Percentiles rank a stretch among this genome's conserved stretches.
These are phyloP conservation scores for Oryza rufipogon DNA, from an alignment of 176 grass and related monocot genomes.

Conservation along the genomic window DNA sequence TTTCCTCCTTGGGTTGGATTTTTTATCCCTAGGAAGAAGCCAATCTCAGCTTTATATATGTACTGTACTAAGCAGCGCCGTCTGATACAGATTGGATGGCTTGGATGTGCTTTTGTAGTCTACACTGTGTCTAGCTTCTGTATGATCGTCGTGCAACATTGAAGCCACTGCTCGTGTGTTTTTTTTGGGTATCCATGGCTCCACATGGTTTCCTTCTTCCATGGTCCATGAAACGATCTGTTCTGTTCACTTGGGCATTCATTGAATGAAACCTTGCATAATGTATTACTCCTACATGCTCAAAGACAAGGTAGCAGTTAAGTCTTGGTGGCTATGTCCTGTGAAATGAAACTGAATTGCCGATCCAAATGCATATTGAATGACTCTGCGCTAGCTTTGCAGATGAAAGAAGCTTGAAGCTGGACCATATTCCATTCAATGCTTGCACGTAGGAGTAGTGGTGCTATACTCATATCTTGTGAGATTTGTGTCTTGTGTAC, in stretches of 20 bases:
- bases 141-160: not conserved
- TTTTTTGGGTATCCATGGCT: not conserved
- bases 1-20: constrained; percentile 21
- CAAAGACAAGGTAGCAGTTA: not conserved
- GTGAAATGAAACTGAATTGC: not conserved
- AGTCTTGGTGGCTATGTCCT: not conserved
- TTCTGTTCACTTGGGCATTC: constrained; percentile 12
- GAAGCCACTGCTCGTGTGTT: not conserved
- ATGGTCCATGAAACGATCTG: constrained; percentile 21
- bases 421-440: not conserved
- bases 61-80: not conserved
- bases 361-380: not conserved
- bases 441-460: not conserved
- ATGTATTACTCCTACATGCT: not conserved
- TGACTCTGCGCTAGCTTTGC: not conserved
- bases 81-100: not conserved
- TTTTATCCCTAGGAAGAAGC: constrained; percentile 23
- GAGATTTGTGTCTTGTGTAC: not conserved
- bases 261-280: not conserved
- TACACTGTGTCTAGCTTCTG: constrained; percentile 23
- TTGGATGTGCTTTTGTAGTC: not conserved
- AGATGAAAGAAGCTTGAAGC: not conserved
- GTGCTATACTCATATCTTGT: not conserved
- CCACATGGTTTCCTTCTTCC: not conserved
- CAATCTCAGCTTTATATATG: not conserved